phyloP scores from a whole-genome alignment of 2,329 filamentous ascomycete species.

The Alternaria consortialis region DNA sequence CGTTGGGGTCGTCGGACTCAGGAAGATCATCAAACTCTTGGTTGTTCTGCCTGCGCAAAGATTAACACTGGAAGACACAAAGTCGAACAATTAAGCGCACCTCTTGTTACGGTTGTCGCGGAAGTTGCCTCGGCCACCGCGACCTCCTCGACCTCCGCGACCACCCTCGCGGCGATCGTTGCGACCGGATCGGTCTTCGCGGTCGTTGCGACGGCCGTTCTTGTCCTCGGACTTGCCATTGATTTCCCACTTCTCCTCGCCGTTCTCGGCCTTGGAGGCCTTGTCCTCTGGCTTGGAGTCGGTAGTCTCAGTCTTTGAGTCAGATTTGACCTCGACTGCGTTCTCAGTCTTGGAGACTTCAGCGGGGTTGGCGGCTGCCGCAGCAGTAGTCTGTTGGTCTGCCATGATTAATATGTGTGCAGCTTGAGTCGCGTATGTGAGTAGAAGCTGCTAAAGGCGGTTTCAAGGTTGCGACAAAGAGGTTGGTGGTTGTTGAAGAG shows the following conservation, averaged over 20 bases:
- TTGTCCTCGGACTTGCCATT: conserved; percentile 28
- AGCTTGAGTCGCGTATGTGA: conserved; percentile 17
- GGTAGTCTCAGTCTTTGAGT: conserved; percentile 20
- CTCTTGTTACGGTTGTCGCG: conserved; percentile 28
- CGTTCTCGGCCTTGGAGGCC: conserved; percentile 11
- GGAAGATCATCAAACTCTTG: conserved; percentile 60
- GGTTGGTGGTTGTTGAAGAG: conserved; percentile 2
- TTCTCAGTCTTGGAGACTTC: conserved; percentile 24
- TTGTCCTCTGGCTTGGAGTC: conserved; percentile 10
- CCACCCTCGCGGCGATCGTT: conserved; percentile 14
- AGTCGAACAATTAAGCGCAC: conserved; percentile 9
- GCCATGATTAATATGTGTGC: conserved; percentile 27
- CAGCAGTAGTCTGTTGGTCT: conserved; percentile 30
- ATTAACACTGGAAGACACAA: conserved; percentile 9
- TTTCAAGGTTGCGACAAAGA: conserved; percentile 1
- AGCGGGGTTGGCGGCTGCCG: conserved; percentile 31
- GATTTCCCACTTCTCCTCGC: conserved; percentile 31
- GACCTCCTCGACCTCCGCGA: conserved; percentile 24
- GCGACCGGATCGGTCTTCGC: conserved; percentile 22
- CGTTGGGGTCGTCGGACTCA: conserved; percentile 77
- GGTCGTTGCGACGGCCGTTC: conserved; percentile 25
- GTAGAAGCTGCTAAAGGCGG: conserved; percentile 3
- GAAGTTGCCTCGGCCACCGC: conserved; percentile 30
- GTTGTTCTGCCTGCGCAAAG: conserved; percentile 34
- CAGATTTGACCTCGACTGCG: conserved; percentile 21